Evolutionary conservation across 805 yeast genomes (phyloP).

Genomic region (Zygotorulaspora danielsina): DNA sequence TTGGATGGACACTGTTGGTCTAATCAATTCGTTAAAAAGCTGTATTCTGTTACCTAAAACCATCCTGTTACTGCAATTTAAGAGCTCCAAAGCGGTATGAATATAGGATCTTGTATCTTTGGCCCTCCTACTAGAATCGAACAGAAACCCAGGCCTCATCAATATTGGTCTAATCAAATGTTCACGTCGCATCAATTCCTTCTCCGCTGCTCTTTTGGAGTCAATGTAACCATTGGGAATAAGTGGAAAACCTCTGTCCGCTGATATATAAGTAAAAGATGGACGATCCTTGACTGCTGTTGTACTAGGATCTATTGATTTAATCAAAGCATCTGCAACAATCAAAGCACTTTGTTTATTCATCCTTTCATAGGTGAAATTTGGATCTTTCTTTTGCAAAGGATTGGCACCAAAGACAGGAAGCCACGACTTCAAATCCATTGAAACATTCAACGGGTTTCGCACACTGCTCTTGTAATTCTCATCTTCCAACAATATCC

Average conservation of each 20-base stretch:
- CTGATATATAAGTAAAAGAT: slow-evolving; percentile 72
- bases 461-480: slow-evolving; percentile 56
- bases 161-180: slow-evolving; percentile 53
- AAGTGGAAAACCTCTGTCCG: slow-evolving; percentile 66
- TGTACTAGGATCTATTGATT: slow-evolving; percentile 21
- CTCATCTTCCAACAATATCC: slow-evolving; percentile 65
- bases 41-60: slow-evolving; percentile 40
- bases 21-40: slow-evolving; percentile 44
- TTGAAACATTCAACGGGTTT: slow-evolving; percentile 16
- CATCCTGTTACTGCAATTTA: slow-evolving; percentile 42
- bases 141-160: slow-evolving; percentile 82
- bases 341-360: slow-evolving; percentile 67
- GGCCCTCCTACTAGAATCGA: slow-evolving; percentile 47
- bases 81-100: slow-evolving; percentile 41
- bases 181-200: slow-evolving; percentile 43
- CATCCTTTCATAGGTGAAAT: slow-evolving; percentile 51
- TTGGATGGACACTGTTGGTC: slow-evolving; percentile 66
- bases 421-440: slow-evolving; percentile 7
- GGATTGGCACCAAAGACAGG: slow-evolving; percentile 54
- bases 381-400: slow-evolving; percentile 36
- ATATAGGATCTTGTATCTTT: slow-evolving; percentile 29
- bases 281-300: slow-evolving; percentile 27
- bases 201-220: slow-evolving; percentile 76
- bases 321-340: slow-evolving; percentile 52
- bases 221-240: slow-evolving; percentile 67